Percentiles rank a stretch among this genome's conserved stretches.
These are phyloP conservation scores for Metarhizium robertsii DNA, from an alignment of 2,329 filamentous ascomycete species.

Conservation along the genomic window DNA sequence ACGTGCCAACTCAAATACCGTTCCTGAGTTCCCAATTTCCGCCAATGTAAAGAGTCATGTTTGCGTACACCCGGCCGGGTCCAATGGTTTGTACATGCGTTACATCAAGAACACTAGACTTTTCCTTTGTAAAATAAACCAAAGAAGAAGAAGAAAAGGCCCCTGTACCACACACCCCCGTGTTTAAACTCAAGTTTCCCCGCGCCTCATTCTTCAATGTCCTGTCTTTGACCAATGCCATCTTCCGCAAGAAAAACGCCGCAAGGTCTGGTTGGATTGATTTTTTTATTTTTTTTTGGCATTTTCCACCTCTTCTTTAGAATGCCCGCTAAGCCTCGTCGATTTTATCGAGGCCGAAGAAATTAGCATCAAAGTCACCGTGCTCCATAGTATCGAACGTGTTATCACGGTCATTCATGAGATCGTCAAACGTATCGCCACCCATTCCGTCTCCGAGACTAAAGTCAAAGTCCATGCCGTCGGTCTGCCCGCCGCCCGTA, in stretches of 20 bases:
- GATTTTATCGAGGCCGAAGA: conserved; percentile 29
- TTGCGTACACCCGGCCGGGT: background rate
- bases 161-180: background rate
- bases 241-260: too few species aligned
- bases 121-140: background rate
- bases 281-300: background rate
- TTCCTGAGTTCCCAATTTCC: background rate
- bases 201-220: background rate
- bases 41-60: background rate
- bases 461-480: conserved; percentile 28
- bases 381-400: conserved; percentile 32
- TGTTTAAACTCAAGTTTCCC: background rate
- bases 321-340: conserved; percentile 11
- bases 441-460: conserved; percentile 18
- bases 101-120: background rate
- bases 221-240: too few species aligned
- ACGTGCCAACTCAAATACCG: background rate
- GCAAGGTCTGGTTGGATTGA: too few species aligned
- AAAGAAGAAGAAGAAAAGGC: too few species aligned
- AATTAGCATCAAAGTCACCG: conserved; percentile 37
- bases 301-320: background rate
- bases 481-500: conserved; percentile 30
- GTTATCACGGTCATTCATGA: conserved; percentile 34
- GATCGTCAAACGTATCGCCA: conserved; percentile 38
- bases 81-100: background rate